Base-by-base conservation (phyloP, 495 filamentous ascomycete species). In the Lasiosphaeria miniovina region DNA sequence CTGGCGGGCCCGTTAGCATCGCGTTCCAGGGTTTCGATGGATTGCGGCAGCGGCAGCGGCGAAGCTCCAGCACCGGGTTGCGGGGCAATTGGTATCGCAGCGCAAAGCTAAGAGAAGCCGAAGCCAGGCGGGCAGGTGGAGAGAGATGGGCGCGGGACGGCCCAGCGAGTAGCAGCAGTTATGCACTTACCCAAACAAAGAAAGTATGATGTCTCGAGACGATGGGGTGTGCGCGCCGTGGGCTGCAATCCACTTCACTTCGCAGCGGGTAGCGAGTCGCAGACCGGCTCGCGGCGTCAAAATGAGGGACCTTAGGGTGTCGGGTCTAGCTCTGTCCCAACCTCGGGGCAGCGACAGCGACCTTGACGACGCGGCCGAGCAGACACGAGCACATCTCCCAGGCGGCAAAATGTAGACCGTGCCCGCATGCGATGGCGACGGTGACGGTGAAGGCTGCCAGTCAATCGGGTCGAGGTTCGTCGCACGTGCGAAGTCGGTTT, bases 331-430 rank as follows among this genome's bases (percentile, higher is more conserved):
- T 65, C 64, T 65, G 60, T 65, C 60, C 70, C 65, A 55, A 57
- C 60, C 71, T 73, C 69, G 63, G 32, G 63, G 49, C 57, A 61
- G 61, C 63, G 58, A 67, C 69, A 61, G 61, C 63, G 58, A 67
- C 69, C 67, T 65, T 64, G 58, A 60, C 58, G 54, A 63, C 48
- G 64, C 41, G 60, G 24, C 24, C 24, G 57, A 52, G 43, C 34
- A 54, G 59, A 63, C 66, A 57, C 67, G 63, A 55, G 70, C 63
- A 59, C 71, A 74, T 74, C 60, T 71, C 71, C 65, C 65, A 56
- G 51, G 63, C 54, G 49, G 49, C 15, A 61, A 41, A 50, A 40
- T 49, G 66, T 54, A 57, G 57, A 46, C 17, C 48, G 50, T 61
- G 60, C 56, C 54, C 51, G 58, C 57, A 67, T 65, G 57, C 59